These are phyloP conservation scores for Solanum sitiens DNA, from an alignment of 257 asterid genomes.

Conservation along the genomic window DNA sequence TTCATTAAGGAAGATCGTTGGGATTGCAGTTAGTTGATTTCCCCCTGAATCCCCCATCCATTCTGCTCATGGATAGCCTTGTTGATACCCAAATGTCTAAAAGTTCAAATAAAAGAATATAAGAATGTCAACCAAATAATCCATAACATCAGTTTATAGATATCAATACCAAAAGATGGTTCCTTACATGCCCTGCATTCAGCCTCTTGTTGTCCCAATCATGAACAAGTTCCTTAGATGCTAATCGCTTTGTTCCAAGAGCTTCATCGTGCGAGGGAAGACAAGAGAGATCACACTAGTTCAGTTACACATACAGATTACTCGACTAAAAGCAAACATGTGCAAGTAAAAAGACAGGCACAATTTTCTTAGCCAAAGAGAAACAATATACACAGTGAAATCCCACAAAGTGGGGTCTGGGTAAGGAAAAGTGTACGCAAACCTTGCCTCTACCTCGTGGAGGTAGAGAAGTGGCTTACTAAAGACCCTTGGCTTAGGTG, in stretches of 20 bases:
- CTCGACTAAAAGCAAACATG: background rate
- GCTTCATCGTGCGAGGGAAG: slow-evolving; percentile 34
- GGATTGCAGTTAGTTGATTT: slow-evolving; percentile 24
- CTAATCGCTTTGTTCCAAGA: slow-evolving; percentile 81
- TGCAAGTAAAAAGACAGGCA: background rate
- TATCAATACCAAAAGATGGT: background rate
- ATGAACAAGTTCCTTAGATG: slow-evolving; percentile 70
- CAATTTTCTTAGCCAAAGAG: background rate
- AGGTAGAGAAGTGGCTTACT: background rate
- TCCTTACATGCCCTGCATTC: slow-evolving; percentile 72
- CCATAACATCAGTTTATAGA: background rate
- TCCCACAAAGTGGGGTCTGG: background rate
- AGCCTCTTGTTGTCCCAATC: slow-evolving; percentile 77
- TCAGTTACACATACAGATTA: background rate
- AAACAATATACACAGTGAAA: background rate
- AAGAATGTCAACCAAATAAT: background rate
- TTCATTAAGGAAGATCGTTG: slow-evolving; percentile 29
- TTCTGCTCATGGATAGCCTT: slow-evolving; percentile 31
- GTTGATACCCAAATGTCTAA: slow-evolving; percentile 45
- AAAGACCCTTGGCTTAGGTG: background rate
- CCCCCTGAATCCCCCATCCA: slow-evolving; percentile 23
- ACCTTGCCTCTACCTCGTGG: background rate
- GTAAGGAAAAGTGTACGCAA: background rate
- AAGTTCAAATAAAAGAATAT: slow-evolving; percentile 6
- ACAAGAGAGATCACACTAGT: background rate